These are phyloP conservation scores for Phytophthora citrophthora DNA, from an alignment of 352 stramenopile species.

Conservation along the genomic window DNA sequence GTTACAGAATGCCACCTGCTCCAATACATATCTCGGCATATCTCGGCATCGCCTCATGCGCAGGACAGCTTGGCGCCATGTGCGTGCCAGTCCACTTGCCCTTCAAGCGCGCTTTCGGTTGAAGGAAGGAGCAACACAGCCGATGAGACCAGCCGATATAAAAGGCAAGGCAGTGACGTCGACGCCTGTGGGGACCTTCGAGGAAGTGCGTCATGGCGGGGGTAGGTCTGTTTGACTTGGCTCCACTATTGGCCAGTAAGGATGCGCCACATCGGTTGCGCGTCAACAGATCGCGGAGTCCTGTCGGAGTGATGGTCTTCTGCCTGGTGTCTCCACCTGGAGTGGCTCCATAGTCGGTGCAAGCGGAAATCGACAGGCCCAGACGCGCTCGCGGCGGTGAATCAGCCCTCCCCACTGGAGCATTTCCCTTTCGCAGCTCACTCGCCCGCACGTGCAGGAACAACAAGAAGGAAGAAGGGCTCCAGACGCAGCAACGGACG, in stretches of 20 bases:
- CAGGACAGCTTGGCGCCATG: background rate
- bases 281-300: constrained; percentile 37
- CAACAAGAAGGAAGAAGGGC: constrained; percentile 10
- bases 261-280: constrained; percentile 19
- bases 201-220: constrained; percentile 35
- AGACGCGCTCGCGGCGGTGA: constrained; percentile 12
- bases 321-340: constrained; percentile 2
- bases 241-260: constrained; percentile 15
- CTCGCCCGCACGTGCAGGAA: constrained; percentile 16
- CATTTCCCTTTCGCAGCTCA: constrained; percentile 41
- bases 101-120: constrained; percentile 12
- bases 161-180: constrained; percentile 32
- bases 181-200: constrained; percentile 3
- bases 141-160: constrained; percentile 11
- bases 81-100: constrained; percentile 1
- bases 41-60: background rate
- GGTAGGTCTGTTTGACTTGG: constrained; percentile 1
- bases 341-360: constrained; percentile 27
- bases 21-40: too few species aligned
- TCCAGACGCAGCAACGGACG: constrained; percentile 16
- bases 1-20: too few species aligned
- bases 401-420: constrained; percentile 23
- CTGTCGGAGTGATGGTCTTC: constrained; percentile 27
- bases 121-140: background rate
- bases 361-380: constrained; percentile 35